phyloP scores from a whole-genome alignment of 768 basidiomycete species.

The Cytidiella melzeri region DNA sequence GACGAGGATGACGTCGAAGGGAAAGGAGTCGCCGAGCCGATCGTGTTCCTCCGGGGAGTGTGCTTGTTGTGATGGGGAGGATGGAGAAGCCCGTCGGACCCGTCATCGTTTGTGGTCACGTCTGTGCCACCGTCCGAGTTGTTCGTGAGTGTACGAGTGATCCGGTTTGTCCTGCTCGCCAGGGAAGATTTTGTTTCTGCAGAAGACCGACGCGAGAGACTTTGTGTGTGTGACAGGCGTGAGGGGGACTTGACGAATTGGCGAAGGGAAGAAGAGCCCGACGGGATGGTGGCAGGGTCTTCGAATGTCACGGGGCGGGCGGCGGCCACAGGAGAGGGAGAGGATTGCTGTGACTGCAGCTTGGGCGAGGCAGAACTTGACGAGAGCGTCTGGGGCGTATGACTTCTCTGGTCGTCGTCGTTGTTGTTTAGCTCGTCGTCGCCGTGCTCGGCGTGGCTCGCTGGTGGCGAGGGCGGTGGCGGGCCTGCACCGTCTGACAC shows the following conservation, averaged over 20 bases:
- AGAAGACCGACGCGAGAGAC: conserved; percentile 40
- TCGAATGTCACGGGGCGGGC: conserved; percentile 28
- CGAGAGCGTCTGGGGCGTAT: neutral
- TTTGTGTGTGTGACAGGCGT: conserved; percentile 15
- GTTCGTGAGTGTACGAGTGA: conserved; percentile 6
- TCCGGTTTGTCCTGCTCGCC: conserved; percentile 22
- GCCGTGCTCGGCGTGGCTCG: conserved; percentile 1
- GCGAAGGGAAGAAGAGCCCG: conserved; percentile 26
- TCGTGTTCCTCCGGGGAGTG: conserved; percentile 59
- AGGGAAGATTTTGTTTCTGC: conserved; percentile 41
- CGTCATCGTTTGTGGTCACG: conserved; percentile 19
- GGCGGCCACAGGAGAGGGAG: neutral
- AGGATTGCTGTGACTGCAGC: neutral
- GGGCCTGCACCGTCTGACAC: conserved; percentile 1
- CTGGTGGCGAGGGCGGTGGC: conserved; percentile 6
- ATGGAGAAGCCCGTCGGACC: conserved; percentile 44
- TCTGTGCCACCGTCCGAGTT: conserved; percentile 18
- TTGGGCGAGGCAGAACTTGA: too few relatives aligned
- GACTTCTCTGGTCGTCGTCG: neutral
- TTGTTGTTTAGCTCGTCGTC: neutral
- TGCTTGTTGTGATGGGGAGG: conserved; percentile 39
- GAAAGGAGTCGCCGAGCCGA: conserved; percentile 37
- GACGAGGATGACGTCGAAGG: conserved; percentile 10
- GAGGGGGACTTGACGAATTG: conserved; percentile 19
- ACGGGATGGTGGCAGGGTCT: conserved; percentile 27